phyloP scores from a whole-genome alignment of 164 flowering plant genomes.

The Chloranthus sessilifolius region DNA sequence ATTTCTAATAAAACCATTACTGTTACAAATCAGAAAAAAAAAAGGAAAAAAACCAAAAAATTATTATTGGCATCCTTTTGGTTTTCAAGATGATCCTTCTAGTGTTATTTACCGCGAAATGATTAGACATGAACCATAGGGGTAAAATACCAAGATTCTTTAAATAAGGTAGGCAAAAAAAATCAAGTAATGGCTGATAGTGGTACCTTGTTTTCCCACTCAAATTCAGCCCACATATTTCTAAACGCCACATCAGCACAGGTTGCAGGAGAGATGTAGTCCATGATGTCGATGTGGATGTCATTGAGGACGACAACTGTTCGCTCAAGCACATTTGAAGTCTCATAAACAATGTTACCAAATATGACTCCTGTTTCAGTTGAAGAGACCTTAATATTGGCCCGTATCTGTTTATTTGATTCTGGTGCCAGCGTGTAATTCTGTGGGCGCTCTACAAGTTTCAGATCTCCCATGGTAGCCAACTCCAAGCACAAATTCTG shows the following conservation, averaged over 20 bases:
- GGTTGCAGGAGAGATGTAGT: conserved; percentile 93
- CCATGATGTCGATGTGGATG: conserved; percentile 98
- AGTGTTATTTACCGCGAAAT: background rate
- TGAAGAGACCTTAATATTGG: conserved; percentile 96
- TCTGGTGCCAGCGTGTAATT: conserved; percentile 96
- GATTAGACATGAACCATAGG: background rate
- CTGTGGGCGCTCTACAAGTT: conserved; percentile 99
- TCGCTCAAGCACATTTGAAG: conserved; percentile 89
- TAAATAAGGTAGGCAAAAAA: too few species aligned
- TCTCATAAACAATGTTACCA: conserved; percentile 96
- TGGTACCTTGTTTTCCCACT: conserved; percentile 99
- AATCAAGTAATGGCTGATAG: background rate
- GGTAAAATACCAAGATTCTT: background rate
- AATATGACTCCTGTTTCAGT: conserved; percentile 99
- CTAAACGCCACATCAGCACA: conserved; percentile 91
- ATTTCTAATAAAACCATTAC: too few species aligned
- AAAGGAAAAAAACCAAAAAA: background rate
- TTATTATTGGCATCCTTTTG: too few species aligned
- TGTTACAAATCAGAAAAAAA: background rate
- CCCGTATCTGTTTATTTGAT: conserved; percentile 90
- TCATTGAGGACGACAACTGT: conserved; percentile 94
- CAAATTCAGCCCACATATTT: conserved; percentile 99
- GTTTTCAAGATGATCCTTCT: too few species aligned
- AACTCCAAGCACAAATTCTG: conserved; percentile 96
- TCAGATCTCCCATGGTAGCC: conserved; percentile 99